Evolutionary conservation across 805 yeast species (phyloP).

Genomic region (Candida sithepensis): DNA sequence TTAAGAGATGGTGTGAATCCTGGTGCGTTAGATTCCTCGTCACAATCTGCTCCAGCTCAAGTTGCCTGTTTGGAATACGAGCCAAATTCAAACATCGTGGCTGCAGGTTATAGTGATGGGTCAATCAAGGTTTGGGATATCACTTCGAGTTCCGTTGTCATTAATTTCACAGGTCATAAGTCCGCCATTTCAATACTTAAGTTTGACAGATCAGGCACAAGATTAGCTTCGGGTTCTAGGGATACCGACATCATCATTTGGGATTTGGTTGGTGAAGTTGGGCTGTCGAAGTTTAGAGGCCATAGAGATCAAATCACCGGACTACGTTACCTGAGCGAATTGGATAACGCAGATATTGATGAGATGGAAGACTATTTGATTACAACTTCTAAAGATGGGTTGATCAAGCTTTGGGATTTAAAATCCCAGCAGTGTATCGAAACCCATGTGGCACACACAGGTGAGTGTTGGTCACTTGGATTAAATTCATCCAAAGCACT

Average conservation of each 20-base stretch:
- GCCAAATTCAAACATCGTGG: conserved; percentile 61
- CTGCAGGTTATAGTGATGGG: conserved; percentile 91
- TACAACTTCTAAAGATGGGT: conserved; percentile 83
- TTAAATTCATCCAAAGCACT: conserved; percentile 34
- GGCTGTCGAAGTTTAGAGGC: conserved; percentile 80
- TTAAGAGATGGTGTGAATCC: conserved; percentile 66
- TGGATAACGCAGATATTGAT: conserved; percentile 33
- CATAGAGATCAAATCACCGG: conserved; percentile 91
- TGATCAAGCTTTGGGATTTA: conserved; percentile 90
- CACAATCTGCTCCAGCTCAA: conserved; percentile 60
- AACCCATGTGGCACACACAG: conserved; percentile 89
- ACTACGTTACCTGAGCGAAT: conserved; percentile 43
- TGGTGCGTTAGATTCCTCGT: conserved; percentile 65
- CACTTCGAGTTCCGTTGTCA: conserved; percentile 69
- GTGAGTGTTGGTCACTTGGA: conserved; percentile 89
- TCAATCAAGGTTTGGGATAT: conserved; percentile 88
- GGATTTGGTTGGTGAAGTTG: conserved; percentile 93
- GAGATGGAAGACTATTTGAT: conserved; percentile 70
- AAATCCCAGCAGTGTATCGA: conserved; percentile 87
- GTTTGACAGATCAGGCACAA: conserved; percentile 81
- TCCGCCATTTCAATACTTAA: conserved; percentile 65
- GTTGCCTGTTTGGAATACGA: conserved; percentile 61
- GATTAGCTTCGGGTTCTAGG: conserved; percentile 79
- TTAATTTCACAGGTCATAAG: conserved; percentile 88
- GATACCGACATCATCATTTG: conserved; percentile 85